Conservation (phyloP, 2,329 filamentous ascomycete species). For the Fusarium nurragi region DNA sequence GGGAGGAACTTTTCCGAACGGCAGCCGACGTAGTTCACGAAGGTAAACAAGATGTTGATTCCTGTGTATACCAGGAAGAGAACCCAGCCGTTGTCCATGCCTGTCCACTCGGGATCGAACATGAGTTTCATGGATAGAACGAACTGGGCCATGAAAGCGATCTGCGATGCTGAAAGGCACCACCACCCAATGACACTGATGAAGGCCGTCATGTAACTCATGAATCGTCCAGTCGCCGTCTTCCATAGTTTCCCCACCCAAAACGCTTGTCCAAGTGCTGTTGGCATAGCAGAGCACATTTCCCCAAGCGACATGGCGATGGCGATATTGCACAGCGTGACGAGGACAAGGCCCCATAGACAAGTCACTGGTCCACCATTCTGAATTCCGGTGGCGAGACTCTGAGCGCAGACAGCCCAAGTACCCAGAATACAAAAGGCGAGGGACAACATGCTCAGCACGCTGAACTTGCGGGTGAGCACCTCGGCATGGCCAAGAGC, state of each 20-base stretch:
- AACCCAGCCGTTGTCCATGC: constrained; percentile 57
- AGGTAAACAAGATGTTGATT: constrained; percentile 58
- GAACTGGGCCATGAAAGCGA: constrained; percentile 66
- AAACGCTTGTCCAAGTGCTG: constrained; percentile 66
- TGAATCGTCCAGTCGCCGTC: constrained; percentile 57
- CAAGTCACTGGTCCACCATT: constrained; percentile 64
- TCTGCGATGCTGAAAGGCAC: constrained; percentile 63
- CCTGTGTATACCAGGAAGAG: constrained; percentile 65
- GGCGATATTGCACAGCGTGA: constrained; percentile 61
- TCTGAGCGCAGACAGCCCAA: constrained; percentile 65
- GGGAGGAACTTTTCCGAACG: constrained; percentile 54
- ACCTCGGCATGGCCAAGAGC: constrained; percentile 52
- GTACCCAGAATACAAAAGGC: constrained; percentile 67
- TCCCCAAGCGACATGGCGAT: constrained; percentile 65
- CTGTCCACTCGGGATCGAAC: constrained; percentile 60
- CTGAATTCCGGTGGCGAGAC: constrained; percentile 56
- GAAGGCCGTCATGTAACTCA: constrained; percentile 66
- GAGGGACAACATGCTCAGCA: constrained; percentile 65
- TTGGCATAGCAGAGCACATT: constrained; percentile 67
- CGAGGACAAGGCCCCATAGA: constrained; percentile 63
- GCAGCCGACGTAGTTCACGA: constrained; percentile 62
- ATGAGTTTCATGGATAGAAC: constrained; percentile 64
- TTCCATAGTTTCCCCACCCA: constrained; percentile 55
- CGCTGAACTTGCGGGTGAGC: constrained; percentile 58
- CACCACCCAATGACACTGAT: constrained; percentile 70